Conservation (phyloP, 768 basidiomycete genomes). For the Candolleomyces eurysporus region DNA sequence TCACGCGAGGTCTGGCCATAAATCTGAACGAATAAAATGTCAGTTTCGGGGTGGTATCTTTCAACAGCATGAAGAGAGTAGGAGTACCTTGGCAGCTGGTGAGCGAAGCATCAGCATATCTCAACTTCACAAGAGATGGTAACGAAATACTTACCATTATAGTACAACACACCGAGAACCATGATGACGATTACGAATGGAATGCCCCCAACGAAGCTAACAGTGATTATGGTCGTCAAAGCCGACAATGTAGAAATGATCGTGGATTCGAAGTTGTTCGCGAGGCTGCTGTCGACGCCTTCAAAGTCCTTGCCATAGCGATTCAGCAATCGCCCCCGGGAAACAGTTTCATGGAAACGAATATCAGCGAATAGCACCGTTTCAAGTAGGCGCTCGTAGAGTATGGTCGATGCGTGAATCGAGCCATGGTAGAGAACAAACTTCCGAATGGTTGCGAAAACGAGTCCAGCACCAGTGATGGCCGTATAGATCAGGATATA, state of each 20-base stretch:
- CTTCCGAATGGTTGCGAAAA: slow-evolving; percentile 59
- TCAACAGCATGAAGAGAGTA: background rate
- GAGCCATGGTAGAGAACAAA: slow-evolving; percentile 79
- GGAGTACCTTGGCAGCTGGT: slow-evolving; percentile 36
- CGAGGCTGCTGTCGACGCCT: slow-evolving; percentile 77
- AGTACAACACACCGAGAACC: slow-evolving; percentile 65
- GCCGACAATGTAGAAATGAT: slow-evolving; percentile 67
- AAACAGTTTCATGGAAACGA: slow-evolving; percentile 91
- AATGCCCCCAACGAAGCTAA: slow-evolving; percentile 76
- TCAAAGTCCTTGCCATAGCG: slow-evolving; percentile 91
- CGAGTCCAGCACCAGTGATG: slow-evolving; percentile 38
- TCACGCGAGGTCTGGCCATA: slow-evolving; percentile 78
- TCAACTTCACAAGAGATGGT: background rate
- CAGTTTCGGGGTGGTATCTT: background rate
- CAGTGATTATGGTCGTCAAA: slow-evolving; percentile 66
- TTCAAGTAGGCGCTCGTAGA: slow-evolving; percentile 77
- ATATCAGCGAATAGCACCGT: slow-evolving; percentile 83
- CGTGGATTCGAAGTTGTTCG: slow-evolving; percentile 85
- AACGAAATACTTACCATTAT: slow-evolving; percentile 49
- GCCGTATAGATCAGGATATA: slow-evolving; percentile 73
- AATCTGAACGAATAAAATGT: slow-evolving; percentile 23
- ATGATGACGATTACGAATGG: slow-evolving; percentile 66
- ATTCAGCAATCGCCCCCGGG: slow-evolving; percentile 79
- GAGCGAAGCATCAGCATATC: background rate
- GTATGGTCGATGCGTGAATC: slow-evolving; percentile 73